Evolutionary conservation across 768 basidiomycete genomes (phyloP).

Genomic region (Trametes cubensis): DNA sequence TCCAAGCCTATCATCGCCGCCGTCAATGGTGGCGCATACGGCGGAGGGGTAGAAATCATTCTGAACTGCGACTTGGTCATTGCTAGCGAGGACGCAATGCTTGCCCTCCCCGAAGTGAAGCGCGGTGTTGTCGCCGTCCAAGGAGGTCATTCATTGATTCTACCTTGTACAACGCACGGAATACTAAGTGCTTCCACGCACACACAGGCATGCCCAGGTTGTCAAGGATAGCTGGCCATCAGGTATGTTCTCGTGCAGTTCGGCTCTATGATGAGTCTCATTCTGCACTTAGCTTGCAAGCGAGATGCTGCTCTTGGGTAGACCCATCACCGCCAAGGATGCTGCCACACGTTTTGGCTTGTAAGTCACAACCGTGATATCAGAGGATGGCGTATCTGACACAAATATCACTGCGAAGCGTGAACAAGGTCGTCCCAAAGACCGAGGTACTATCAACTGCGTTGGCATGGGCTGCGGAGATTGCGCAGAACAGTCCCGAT

Average conservation of each 20-base stretch:
- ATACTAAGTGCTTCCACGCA: neutral
- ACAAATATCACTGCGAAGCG: conserved; percentile 42
- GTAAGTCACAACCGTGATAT: conserved; percentile 41
- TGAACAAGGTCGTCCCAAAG: conserved; percentile 69
- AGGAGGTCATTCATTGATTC: conserved; percentile 48
- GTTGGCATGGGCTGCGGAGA: conserved; percentile 58
- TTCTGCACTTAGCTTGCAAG: conserved; percentile 58
- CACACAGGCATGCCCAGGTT: conserved; percentile 64
- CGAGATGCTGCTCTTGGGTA: conserved; percentile 76
- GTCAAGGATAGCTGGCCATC: conserved; percentile 68
- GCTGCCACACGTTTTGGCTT: conserved; percentile 74
- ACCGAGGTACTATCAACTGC: conserved; percentile 61
- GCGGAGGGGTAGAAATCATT: conserved; percentile 42
- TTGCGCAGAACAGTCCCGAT: conserved; percentile 73
- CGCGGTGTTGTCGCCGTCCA: conserved; percentile 73
- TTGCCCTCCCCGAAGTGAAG: conserved; percentile 78
- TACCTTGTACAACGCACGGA: neutral
- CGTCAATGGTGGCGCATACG: conserved; percentile 64
- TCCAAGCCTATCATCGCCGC: conserved; percentile 81
- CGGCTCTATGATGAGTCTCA: conserved; percentile 8
- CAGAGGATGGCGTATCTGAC: conserved; percentile 8
- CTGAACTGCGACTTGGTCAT: conserved; percentile 81
- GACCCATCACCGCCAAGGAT: conserved; percentile 64
- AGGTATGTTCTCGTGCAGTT: conserved; percentile 48
- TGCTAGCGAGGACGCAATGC: conserved; percentile 64